A percentile compares a stretch with the other conserved stretches of the same genome.
Evolutionary conservation across 2,329 filamentous ascomycete genomes (phyloP).

Genomic region (Pseudogymnoascus sp.): DNA sequence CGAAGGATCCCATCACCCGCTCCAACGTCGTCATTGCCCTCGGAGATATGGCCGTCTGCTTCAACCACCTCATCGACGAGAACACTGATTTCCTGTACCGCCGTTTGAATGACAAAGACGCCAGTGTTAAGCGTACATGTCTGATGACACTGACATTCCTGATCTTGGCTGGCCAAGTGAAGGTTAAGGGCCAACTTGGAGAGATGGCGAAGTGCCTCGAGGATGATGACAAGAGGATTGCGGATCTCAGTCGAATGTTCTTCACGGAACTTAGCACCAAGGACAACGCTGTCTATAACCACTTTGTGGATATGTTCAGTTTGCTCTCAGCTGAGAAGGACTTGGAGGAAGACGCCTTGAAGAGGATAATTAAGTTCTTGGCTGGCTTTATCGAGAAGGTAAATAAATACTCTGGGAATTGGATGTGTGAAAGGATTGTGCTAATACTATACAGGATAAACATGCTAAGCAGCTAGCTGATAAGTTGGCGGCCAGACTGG

Average conservation of each 20-base stretch:
- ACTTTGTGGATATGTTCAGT: conserved; percentile 99
- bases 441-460: conserved; percentile 62
- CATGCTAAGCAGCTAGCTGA: conserved; percentile 90
- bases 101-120: conserved; percentile 78
- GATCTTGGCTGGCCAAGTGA: conserved; percentile 94
- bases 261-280: conserved; percentile 96
- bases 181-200: conserved; percentile 96
- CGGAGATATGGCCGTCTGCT: conserved; percentile 98
- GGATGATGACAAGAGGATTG: conserved; percentile 88
- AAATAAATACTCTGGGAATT: conserved; percentile 17
- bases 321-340: conserved; percentile 73
- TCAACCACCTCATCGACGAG: conserved; percentile 98
- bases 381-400: conserved; percentile 97
- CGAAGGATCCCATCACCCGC: conserved; percentile 81
- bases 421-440: neutral
- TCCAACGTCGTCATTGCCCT: conserved; percentile 96
- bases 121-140: conserved; percentile 91
- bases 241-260: conserved; percentile 94
- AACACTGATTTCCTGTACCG: conserved; percentile 98
- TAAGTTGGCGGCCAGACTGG: conserved; percentile 80
- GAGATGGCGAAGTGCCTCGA: conserved; percentile 99
- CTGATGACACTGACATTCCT: conserved; percentile 98
- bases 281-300: conserved; percentile 98
- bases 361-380: conserved; percentile 82
- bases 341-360: conserved; percentile 78